phyloP scores from a whole-genome alignment of 225 moss, liverwort and hornwort species.

The Bryoerythrophyllum caledonicum region DNA sequence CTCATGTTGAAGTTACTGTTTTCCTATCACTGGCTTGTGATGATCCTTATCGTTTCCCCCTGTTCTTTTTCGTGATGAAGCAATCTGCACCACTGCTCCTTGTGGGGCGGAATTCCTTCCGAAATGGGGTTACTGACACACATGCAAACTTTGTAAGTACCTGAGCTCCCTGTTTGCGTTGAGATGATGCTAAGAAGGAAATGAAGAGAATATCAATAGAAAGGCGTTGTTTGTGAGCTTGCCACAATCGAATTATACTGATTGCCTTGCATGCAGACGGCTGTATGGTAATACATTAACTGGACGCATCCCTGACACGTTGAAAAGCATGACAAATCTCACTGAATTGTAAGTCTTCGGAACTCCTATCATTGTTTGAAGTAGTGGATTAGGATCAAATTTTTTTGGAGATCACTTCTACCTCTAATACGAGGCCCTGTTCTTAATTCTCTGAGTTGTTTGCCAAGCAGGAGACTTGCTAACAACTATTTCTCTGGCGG shows the following conservation, averaged over 20 bases:
- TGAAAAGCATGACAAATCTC: constrained; percentile 30
- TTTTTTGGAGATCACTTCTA: background rate
- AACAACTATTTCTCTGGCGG: constrained; percentile 40
- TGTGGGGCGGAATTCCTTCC: constrained; percentile 51
- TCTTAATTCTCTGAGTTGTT: background rate
- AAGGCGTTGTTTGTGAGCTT: too few relatives aligned
- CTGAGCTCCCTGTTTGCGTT: background rate
- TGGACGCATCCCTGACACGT: constrained; percentile 45
- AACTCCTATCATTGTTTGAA: background rate
- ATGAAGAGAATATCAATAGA: background rate
- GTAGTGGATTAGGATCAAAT: background rate
- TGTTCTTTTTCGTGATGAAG: constrained; percentile 26
- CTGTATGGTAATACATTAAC: constrained; percentile 29
- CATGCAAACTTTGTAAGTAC: constrained; percentile 35
- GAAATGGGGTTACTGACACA: constrained; percentile 25
- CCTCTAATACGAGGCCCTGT: background rate
- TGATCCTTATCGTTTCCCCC: background rate
- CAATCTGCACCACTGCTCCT: constrained; percentile 24
- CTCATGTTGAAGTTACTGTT: background rate
- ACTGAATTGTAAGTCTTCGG: constrained; percentile 29
- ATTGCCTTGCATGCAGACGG: constrained; percentile 32
- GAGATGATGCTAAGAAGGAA: background rate
- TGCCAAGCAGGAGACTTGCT: constrained; percentile 35
- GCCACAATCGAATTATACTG: background rate
- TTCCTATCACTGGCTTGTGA: background rate